A percentile compares a stretch with the other conserved stretches of the same genome.
Conservation (phyloP, 2,329 filamentous ascomycete genomes). For the Trichoderma sp. region DNA sequence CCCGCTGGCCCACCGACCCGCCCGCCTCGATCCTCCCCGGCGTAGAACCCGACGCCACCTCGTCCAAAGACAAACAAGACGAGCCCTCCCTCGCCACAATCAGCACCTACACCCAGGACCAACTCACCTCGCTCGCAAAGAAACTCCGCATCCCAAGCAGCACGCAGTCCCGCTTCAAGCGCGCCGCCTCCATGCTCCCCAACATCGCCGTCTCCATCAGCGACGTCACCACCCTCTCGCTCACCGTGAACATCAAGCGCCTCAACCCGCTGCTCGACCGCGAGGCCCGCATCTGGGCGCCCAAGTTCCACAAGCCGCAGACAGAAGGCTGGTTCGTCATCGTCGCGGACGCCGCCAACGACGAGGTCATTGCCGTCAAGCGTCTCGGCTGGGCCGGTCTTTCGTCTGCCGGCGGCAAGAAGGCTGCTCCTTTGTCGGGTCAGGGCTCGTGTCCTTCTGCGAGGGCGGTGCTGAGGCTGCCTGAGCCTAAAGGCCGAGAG, state of each 20-base stretch:
- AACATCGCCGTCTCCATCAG: conserved; percentile 65
- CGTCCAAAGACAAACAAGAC: conserved; percentile 41
- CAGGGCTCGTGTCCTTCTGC: conserved; percentile 54
- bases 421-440: conserved; percentile 32
- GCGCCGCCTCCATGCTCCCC: conserved; percentile 68
- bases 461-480: conserved; percentile 62
- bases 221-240: conserved; percentile 61
- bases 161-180: conserved; percentile 53
- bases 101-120: conserved; percentile 41
- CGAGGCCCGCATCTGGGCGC: conserved; percentile 79
- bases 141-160: conserved; percentile 53
- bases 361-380: conserved; percentile 86
- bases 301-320: conserved; percentile 90
- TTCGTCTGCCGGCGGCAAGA: conserved; percentile 22
- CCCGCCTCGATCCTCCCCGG: conserved; percentile 79
- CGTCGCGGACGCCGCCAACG: conserved; percentile 65
- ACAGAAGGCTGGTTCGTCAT: conserved; percentile 92
- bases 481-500: conserved; percentile 48
- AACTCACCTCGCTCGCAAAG: conserved; percentile 50
- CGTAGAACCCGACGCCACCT: conserved; percentile 51
- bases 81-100: conserved; percentile 49
- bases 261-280: conserved; percentile 65
- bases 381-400: conserved; percentile 69
- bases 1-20: conserved; percentile 83
- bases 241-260: conserved; percentile 67